Conservation (phyloP, 2,329 filamentous ascomycete genomes). For the Aureobasidium subglaciale region DNA sequence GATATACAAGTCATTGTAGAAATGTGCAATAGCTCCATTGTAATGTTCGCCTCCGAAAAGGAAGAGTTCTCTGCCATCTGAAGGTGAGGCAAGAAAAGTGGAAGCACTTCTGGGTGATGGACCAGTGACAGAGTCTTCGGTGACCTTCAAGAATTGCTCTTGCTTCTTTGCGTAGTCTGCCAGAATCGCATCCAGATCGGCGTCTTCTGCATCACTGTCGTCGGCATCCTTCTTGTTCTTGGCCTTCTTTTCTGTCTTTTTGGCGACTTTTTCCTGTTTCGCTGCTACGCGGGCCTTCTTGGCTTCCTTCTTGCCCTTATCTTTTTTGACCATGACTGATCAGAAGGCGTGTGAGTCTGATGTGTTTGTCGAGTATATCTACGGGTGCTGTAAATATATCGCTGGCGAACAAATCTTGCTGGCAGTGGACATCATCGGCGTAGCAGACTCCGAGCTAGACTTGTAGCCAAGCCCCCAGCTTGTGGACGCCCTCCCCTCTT, state of each 20-base stretch:
- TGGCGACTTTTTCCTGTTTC: constrained; percentile 49
- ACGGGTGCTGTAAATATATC: not conserved
- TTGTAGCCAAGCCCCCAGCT: not conserved
- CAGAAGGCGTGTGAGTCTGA: not conserved
- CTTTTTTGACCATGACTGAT: constrained; percentile 32
- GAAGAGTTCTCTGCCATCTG: constrained; percentile 79
- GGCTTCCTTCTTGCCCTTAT: constrained; percentile 49
- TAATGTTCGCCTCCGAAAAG: constrained; percentile 94
- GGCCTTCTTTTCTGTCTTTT: constrained; percentile 86
- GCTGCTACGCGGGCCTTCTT: constrained; percentile 33
- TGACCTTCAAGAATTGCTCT: constrained; percentile 89
- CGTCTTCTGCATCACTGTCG: constrained; percentile 84
- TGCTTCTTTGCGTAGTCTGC: constrained; percentile 88
- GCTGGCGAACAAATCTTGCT: constrained; percentile 2
- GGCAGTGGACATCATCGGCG: constrained; percentile 1
- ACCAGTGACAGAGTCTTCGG: constrained; percentile 65
- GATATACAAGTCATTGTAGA: constrained; percentile 61
- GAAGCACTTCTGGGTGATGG: constrained; percentile 74
- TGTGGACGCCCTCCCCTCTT: not conserved
- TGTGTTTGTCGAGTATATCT: not conserved
- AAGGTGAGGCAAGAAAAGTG: constrained; percentile 75
- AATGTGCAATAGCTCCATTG: constrained; percentile 75
- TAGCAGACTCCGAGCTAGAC: not conserved
- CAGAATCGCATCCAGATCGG: constrained; percentile 86
- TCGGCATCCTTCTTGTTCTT: constrained; percentile 64